phyloP scores from a whole-genome alignment of 2,329 filamentous ascomycete species.

The Teratosphaeria pseudoeucalypti region DNA sequence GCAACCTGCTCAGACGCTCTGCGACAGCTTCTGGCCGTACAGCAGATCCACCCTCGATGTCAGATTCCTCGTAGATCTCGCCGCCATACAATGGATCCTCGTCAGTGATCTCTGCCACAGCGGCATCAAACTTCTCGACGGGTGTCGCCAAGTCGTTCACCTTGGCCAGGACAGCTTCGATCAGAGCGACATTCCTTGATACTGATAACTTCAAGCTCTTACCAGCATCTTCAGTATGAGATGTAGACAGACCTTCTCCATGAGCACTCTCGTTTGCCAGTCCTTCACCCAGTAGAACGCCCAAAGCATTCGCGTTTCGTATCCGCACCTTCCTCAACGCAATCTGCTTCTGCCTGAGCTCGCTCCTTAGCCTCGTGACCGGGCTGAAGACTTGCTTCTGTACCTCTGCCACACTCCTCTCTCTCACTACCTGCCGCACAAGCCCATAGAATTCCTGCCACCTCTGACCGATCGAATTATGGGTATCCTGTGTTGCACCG shows the following conservation, averaged over 20 bases:
- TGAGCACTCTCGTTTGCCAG: conserved; percentile 46
- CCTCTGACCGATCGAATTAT: conserved; percentile 17
- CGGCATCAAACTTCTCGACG: conserved; percentile 45
- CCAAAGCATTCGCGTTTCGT: conserved; percentile 75
- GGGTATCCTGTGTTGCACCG: conserved; percentile 21
- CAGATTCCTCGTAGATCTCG: conserved; percentile 28
- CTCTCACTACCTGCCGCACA: conserved; percentile 63
- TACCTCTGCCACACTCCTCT: conserved; percentile 61
- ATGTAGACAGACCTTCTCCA: conserved; percentile 22
- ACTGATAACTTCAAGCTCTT: conserved; percentile 63
- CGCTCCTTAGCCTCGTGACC: conserved; percentile 61
- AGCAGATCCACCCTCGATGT: conserved; percentile 18
- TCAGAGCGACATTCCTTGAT: conserved; percentile 69
- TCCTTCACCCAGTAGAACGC: conserved; percentile 78
- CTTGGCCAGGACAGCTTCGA: conserved; percentile 73
- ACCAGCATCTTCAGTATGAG: conserved; percentile 14
- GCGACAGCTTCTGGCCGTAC: conserved; percentile 48
- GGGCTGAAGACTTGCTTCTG: conserved; percentile 66
- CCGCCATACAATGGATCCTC: conserved; percentile 37
- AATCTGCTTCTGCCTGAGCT: conserved; percentile 64
- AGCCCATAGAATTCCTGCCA: conserved; percentile 60
- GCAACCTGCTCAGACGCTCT: conserved; percentile 56
- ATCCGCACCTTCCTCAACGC: conserved; percentile 62
- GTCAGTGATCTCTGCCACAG: conserved; percentile 46
- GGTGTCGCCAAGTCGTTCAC: conserved; percentile 51